Base-by-base conservation (phyloP, 1,284 basidiomycete species). In the Moniliophthora roreri region DNA sequence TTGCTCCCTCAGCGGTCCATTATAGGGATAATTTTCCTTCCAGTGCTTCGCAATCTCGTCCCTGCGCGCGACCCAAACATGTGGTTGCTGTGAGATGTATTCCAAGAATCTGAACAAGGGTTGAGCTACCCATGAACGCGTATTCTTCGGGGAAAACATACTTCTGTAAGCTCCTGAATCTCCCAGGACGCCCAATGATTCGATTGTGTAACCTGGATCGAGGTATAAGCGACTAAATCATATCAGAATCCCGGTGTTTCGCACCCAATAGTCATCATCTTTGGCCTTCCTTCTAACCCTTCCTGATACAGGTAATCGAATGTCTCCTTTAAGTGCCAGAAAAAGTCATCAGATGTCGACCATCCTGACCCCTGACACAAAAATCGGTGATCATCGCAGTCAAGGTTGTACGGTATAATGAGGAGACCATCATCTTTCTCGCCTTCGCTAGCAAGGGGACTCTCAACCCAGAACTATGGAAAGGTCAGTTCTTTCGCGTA, bases 291-390 rank as follows among this genome's bases (percentile, higher is more conserved):
- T 21, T 52, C 51, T 5, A 37, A 21, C 7, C 51, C 51, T 48
- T 52, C 51, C 38, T 52, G 42, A 52, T 52, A 52, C 32, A 52
- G 26, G 7, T 52, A 47, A 32, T 52, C 51, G 34, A 52, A 52
- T 1, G 51, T 52, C n/a, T 52, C 51, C 20, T 49, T 49, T 35
- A 52, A 37, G 26, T 52, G 44, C 41, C 44, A 46, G 15, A 37
- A 39, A 23, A 52, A 52, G 37, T 52, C 51, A 39, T 46, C 44
- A 4, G 51, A 47, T 8, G 42, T 46, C 6, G 51, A 47, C 51
- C 51, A 52, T 15, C 51, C 51, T 8, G 51, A 52, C 20, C 51
- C 51, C 20, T 52, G 41, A 46, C 42, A 46, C 8, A 52, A 20
- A 36, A 52, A 52, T 8, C 51, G 41, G 20, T 46, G 44, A 28